Evolutionary conservation across 164 flowering plant genomes (phyloP).

Genomic region (Euptelea pleiosperma): DNA sequence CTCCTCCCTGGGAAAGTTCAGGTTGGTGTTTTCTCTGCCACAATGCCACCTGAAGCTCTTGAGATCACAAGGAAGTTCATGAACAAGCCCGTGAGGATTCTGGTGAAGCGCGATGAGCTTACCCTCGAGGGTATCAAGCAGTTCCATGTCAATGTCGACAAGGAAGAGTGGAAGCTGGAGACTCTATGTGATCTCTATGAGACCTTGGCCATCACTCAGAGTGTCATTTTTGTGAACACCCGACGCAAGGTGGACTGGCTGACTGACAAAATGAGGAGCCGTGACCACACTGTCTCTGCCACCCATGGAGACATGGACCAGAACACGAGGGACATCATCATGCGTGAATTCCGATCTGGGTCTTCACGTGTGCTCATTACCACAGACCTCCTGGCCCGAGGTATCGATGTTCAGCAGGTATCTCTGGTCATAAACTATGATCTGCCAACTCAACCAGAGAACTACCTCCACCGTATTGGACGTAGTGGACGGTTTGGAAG

Average conservation of each 20-base stretch:
- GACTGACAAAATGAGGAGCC: slow-evolving; percentile 16
- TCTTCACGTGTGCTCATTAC: slow-evolving; percentile 19
- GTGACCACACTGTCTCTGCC: slow-evolving; percentile 19
- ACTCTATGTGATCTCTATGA: slow-evolving; percentile 19
- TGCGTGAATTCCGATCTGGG: slow-evolving; percentile 21
- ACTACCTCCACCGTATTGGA: slow-evolving; percentile 18
- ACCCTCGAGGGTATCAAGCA: slow-evolving; percentile 22
- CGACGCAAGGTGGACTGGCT: slow-evolving; percentile 21
- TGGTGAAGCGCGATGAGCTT: slow-evolving; percentile 22
- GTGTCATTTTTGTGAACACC: slow-evolving; percentile 23
- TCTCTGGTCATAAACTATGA: slow-evolving; percentile 20
- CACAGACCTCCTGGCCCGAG: slow-evolving; percentile 19
- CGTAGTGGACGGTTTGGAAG: slow-evolving; percentile 19
- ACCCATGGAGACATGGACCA: slow-evolving; percentile 23
- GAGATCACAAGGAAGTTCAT: slow-evolving; percentile 76
- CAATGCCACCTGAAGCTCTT: slow-evolving; percentile 82
- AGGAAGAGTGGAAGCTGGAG: slow-evolving; percentile 22
- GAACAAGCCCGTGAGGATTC: slow-evolving; percentile 30
- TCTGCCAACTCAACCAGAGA: slow-evolving; percentile 18
- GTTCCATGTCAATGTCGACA: slow-evolving; percentile 14
- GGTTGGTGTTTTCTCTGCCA: slow-evolving; percentile 80
- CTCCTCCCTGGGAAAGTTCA: slow-evolving; percentile 63
- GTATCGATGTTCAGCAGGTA: slow-evolving; percentile 19
- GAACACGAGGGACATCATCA: slow-evolving; percentile 17
- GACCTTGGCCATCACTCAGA: slow-evolving; percentile 19